Evolutionary conservation across 768 basidiomycete genomes (phyloP).

Genomic region (Pleurotus sapidus): DNA sequence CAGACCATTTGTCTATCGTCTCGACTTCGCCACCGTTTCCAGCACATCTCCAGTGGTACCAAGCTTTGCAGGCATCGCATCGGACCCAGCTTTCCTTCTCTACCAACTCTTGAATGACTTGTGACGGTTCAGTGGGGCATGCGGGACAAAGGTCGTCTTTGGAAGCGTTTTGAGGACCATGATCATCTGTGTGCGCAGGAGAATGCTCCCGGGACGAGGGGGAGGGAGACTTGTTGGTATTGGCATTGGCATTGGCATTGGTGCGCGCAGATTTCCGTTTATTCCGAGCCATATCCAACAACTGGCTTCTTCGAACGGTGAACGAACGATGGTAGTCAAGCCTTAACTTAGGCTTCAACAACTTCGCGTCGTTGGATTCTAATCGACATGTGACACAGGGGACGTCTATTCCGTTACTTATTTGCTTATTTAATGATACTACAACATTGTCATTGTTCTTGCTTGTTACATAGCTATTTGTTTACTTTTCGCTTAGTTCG

Average conservation of each 20-base stretch:
- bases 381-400: not conserved
- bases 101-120: constrained; percentile 26
- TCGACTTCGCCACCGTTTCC: constrained; percentile 64
- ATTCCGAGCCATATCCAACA: not conserved
- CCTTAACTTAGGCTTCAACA: too few species aligned
- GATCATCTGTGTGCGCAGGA: not conserved
- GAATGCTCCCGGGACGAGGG: not conserved
- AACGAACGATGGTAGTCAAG: too few species aligned
- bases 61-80: constrained; percentile 78
- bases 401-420: not conserved
- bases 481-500: constrained; percentile 79
- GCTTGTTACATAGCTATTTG: constrained; percentile 2
- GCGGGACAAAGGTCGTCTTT: constrained; percentile 44
- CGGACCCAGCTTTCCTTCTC: constrained; percentile 79
- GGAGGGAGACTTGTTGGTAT: not conserved
- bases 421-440: not conserved
- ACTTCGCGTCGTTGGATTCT: too few species aligned
- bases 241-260: not conserved
- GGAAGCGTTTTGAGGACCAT: not conserved
- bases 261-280: constrained; percentile 1
- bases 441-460: constrained; percentile 8
- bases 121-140: constrained; percentile 36
- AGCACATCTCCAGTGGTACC: constrained; percentile 85
- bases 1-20: constrained; percentile 77
- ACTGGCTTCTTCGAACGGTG: not conserved